Base-by-base conservation (phyloP, 768 basidiomycete species). In the Trametes maxima region DNA sequence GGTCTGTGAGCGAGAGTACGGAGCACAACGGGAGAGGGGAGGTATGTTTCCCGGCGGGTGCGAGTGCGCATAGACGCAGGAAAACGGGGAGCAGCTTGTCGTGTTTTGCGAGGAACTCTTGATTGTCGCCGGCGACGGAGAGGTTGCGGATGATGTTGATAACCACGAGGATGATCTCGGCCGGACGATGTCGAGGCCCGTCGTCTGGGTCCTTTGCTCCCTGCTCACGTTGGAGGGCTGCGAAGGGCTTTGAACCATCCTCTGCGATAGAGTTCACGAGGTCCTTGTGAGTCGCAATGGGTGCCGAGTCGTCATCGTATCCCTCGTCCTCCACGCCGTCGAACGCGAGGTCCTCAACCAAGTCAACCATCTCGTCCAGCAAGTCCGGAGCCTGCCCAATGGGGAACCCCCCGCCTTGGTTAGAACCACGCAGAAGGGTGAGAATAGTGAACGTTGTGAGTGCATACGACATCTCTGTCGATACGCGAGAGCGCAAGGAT, bases 71-170 rank as follows among this genome's bases (percentile, higher is more conserved):
- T n/a, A 93, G 64, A 11, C 88, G 87, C 25, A 94, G 78, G 50
- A 95, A 68, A 25, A 91, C 67, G 66, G 86, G 83, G 37, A 93
- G 73, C 13, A 91, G 72, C 51, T 86, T 79, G 6, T 82, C 81
- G 60, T 92, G 86, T 42, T 77, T 81, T 1, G 87, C 82, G 68
- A 96, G 78, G 68, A 84, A 85, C 45, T 78, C 77, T 62, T 81
- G 72, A 68, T 96, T 96, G 64, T 95, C 89, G 7, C 74, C 76
- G 59, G 88, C 78, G 62, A 86, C 77, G n/a, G 91, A 85, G 66
- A 97, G 79, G 76, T 96, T 97, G 47, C 94, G 90, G 54, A 98
- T 78, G 68, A 98, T 85, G 72, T 91, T 94, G 46, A 87, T 73
- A 54, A 90, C 79, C 17, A 85, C 77, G 28, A 92, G 80, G 49